phyloP scores from a whole-genome alignment of 2,329 filamentous ascomycete genomes.

The Ceratocystis lukuohia region DNA sequence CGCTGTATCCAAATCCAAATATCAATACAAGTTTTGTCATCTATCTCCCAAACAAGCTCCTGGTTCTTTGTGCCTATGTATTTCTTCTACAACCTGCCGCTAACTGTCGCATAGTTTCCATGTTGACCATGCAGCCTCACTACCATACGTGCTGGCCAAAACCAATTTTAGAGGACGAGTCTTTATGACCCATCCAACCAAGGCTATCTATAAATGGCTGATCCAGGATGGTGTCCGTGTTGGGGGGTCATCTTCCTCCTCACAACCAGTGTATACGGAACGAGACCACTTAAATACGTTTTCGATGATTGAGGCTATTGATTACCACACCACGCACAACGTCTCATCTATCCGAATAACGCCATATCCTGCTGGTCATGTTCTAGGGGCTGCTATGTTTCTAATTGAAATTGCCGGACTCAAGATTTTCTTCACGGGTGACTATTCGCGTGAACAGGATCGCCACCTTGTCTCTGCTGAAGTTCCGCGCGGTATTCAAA shows the following conservation, averaged over 20 bases:
- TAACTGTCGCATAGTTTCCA: conserved; percentile 59
- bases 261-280: conserved; percentile 82
- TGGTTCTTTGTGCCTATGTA: conserved; percentile 12
- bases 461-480: conserved; percentile 88
- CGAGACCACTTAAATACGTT: conserved; percentile 90
- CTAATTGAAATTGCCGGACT: conserved; percentile 92
- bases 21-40: conserved; percentile 15
- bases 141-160: conserved; percentile 94
- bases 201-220: conserved; percentile 99
- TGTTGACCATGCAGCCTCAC: conserved; percentile 93
- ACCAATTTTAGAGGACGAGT: conserved; percentile 94
- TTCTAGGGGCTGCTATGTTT: conserved; percentile 97
- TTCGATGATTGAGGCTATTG: conserved; percentile 88
- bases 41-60: conserved; percentile 3
- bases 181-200: conserved; percentile 98
- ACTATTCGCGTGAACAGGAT: conserved; percentile 93
- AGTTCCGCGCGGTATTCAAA: conserved; percentile 75
- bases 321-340: conserved; percentile 95
- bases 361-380: conserved; percentile 91
- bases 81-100: not conserved
- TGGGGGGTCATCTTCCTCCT: conserved; percentile 52
- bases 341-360: conserved; percentile 95
- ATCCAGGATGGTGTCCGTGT: conserved; percentile 95
- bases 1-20: conserved; percentile 10
- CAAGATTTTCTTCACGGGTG: conserved; percentile 93